phyloP scores from a whole-genome alignment of 176 grass and related monocot species.

The Melocanna baccifera region DNA sequence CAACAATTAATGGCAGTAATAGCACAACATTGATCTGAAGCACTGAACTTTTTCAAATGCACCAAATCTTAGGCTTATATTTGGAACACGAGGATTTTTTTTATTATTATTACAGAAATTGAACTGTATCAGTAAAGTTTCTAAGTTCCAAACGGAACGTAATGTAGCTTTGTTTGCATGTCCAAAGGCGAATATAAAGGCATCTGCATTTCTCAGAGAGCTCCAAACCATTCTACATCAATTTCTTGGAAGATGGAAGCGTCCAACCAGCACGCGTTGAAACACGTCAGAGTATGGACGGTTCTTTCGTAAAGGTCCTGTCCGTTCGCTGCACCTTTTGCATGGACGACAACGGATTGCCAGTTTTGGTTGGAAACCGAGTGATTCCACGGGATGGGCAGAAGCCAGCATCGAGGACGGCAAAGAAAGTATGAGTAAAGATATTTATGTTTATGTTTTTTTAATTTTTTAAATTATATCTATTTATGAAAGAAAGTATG shows the following conservation, averaged over 20 bases:
- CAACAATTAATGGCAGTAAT: background rate
- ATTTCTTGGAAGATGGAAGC: background rate
- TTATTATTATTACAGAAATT: background rate
- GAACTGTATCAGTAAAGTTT: background rate
- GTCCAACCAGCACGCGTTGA: background rate
- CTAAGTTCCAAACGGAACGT: too few species aligned
- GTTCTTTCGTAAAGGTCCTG: background rate
- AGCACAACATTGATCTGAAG: background rate
- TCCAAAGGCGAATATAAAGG: too few species aligned
- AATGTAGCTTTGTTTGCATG: too few species aligned
- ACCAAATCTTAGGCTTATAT: background rate
- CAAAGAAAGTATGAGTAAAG: too few species aligned
- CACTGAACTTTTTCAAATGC: background rate
- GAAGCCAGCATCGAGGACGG: background rate
- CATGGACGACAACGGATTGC: background rate
- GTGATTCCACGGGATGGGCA: background rate
- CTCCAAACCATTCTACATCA: background rate
- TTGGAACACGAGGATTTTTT: background rate
- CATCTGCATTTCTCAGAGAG: background rate
- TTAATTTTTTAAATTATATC: too few species aligned
- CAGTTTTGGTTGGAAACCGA: background rate
- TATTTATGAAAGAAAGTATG: too few species aligned
- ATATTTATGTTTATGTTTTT: too few species aligned
- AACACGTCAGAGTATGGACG: background rate
- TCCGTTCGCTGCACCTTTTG: background rate